Conservation (phyloP, 768 basidiomycete genomes). For the Lentinula edodes region DNA sequence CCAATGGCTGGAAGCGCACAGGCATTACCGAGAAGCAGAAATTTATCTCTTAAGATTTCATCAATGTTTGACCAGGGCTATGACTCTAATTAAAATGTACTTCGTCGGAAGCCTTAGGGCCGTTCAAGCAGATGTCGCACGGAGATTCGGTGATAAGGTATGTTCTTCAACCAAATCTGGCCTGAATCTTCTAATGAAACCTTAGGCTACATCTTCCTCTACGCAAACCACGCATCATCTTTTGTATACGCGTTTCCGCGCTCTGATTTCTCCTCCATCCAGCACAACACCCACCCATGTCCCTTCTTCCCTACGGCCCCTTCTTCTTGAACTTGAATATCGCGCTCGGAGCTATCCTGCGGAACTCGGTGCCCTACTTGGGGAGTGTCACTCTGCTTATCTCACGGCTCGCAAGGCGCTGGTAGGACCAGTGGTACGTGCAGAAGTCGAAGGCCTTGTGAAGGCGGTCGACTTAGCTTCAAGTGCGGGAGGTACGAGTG, state of each 20-base stretch:
- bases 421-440: conserved; percentile 60
- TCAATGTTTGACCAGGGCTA: conserved; percentile 95
- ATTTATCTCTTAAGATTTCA: conserved; percentile 95
- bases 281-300: background rate
- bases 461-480: conserved; percentile 23
- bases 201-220: conserved; percentile 57
- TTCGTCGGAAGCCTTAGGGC: conserved; percentile 83
- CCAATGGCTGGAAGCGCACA: conserved; percentile 79
- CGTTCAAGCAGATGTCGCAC: conserved; percentile 72
- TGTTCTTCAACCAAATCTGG: background rate
- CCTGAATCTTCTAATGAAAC: background rate
- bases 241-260: conserved; percentile 81
- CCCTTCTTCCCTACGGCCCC: conserved; percentile 57
- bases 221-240: conserved; percentile 66
- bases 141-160: conserved; percentile 72
- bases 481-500: conserved; percentile 38
- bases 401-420: conserved; percentile 69
- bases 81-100: conserved; percentile 98
- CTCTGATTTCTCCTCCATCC: background rate
- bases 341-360: conserved; percentile 72
- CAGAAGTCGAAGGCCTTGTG: conserved; percentile 82
- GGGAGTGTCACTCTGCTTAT: conserved; percentile 87
- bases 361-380: conserved; percentile 74
- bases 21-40: conserved; percentile 89
- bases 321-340: conserved; percentile 82